phyloP scores from a whole-genome alignment of 2,329 filamentous ascomycete genomes.

The Talaromyces sp. region DNA sequence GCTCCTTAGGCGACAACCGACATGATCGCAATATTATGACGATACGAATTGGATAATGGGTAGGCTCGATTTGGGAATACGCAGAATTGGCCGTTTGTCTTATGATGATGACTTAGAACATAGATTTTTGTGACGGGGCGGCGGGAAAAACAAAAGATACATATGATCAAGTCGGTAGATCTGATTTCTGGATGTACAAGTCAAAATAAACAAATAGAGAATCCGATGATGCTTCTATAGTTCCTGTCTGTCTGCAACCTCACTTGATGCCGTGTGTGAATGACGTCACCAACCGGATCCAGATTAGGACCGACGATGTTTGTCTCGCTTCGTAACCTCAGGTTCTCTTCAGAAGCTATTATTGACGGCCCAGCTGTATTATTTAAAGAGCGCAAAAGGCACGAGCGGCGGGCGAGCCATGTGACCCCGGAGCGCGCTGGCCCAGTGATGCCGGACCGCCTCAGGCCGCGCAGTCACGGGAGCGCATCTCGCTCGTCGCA shows the following conservation, averaged over 20 bases:
- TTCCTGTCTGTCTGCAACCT: background rate
- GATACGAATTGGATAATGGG: background rate
- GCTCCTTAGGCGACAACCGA: slow-evolving; percentile 4
- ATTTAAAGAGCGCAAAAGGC: background rate
- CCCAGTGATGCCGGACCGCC: background rate
- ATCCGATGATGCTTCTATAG: background rate
- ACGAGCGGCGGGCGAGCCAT: background rate
- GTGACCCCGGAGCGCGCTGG: background rate
- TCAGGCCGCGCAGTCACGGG: slow-evolving; percentile 8
- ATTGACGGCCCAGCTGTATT: background rate
- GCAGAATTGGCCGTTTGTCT: background rate
- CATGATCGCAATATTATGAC: background rate
- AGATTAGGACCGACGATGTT: background rate
- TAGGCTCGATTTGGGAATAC: background rate
- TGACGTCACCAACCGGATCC: background rate
- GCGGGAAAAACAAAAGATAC: background rate
- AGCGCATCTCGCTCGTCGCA: background rate
- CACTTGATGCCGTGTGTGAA: background rate
- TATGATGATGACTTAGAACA: background rate
- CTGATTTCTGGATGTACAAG: background rate
- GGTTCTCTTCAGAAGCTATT: background rate
- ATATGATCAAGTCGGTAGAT: background rate
- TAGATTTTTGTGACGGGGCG: background rate
- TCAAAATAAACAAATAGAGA: background rate
- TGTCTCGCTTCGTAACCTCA: background rate